phyloP scores from a whole-genome alignment of 331 rosid species.

The Acacia pycnantha region DNA sequence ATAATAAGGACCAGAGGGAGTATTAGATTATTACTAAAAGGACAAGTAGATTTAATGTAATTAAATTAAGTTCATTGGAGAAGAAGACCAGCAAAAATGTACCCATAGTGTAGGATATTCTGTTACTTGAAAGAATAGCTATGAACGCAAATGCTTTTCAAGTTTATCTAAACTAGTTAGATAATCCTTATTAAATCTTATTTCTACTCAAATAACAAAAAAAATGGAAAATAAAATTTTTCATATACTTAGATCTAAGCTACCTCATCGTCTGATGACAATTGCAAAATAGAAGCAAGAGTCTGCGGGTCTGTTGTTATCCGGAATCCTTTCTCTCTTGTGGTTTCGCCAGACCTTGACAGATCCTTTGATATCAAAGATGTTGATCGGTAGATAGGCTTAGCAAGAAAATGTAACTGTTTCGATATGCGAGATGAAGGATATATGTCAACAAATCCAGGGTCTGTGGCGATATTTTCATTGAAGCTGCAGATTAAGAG shows the following conservation, averaged over 20 bases:
- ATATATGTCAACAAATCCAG: constrained; percentile 80
- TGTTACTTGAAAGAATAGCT: background rate
- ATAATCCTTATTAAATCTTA: constrained; percentile 19
- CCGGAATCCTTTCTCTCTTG: constrained; percentile 66
- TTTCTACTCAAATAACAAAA: constrained; percentile 9
- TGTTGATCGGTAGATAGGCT: constrained; percentile 53
- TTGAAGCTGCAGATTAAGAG: constrained; percentile 56
- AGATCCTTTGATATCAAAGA: constrained; percentile 25
- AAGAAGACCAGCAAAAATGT: constrained; percentile 8
- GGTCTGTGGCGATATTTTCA: constrained; percentile 66
- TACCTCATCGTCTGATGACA: constrained; percentile 72
- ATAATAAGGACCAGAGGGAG: too few relatives aligned
- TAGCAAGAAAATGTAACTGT: constrained; percentile 57
- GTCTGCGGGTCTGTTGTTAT: constrained; percentile 69
- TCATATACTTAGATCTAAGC: constrained; percentile 10
- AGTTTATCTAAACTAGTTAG: constrained; percentile 12
- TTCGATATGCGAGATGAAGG: constrained; percentile 72
- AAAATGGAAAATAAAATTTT: background rate
- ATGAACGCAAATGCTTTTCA: constrained; percentile 6
- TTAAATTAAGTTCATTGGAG: background rate
- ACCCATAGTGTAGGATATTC: background rate
- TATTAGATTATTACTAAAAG: constrained; percentile 1
- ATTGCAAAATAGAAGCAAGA: constrained; percentile 69
- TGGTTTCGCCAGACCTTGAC: constrained; percentile 25
- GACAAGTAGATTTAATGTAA: background rate